A percentile compares a stretch with the other conserved stretches of the same genome.
Conservation (phyloP, 169 alveolate species). For the Cryptosporidium baileyi region DNA sequence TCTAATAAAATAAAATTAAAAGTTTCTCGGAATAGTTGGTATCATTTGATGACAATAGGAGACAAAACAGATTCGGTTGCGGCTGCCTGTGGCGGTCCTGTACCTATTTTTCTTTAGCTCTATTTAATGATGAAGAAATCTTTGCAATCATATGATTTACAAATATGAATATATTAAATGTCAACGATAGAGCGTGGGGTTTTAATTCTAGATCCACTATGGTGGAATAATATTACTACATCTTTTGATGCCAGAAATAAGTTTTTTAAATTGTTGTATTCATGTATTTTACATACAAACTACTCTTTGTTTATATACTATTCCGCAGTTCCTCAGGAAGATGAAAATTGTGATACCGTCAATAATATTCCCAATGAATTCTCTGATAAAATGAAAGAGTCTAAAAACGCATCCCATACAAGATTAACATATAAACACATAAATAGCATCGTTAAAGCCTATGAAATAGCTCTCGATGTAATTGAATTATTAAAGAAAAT, state of each 20-base stretch:
- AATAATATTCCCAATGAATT: not conserved
- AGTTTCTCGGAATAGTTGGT: no score
- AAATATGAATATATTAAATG: slow-evolving; percentile 28
- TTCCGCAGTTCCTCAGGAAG: slow-evolving; percentile 10
- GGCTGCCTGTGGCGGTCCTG: slow-evolving; percentile 44
- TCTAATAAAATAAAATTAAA: no score
- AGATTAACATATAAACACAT: slow-evolving; percentile 35
- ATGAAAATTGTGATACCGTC: not conserved
- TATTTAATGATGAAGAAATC: not conserved
- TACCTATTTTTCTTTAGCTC: not conserved
- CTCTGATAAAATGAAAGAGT: not conserved
- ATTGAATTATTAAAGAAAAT: slow-evolving; percentile 30
- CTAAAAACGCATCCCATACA: not conserved
- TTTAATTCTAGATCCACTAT: slow-evolving; percentile 19
- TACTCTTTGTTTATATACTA: slow-evolving; percentile 44
- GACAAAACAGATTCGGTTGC: slow-evolving; percentile 59
- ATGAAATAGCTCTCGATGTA: slow-evolving; percentile 64
- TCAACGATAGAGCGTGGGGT: slow-evolving; percentile 37
- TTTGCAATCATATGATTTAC: not conserved
- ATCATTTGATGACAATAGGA: slow-evolving; percentile 36
- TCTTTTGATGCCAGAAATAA: slow-evolving; percentile 2
- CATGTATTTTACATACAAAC: slow-evolving; percentile 41
- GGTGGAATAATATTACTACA: slow-evolving; percentile 43
- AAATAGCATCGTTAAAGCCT: slow-evolving; percentile 48
- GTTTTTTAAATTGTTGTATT: slow-evolving; percentile 24